A percentile compares a stretch with the other conserved stretches of the same genome.
These are phyloP conservation scores for Teunomyces panamensis DNA, from an alignment of 805 yeast genomes.

Conservation along the genomic window DNA sequence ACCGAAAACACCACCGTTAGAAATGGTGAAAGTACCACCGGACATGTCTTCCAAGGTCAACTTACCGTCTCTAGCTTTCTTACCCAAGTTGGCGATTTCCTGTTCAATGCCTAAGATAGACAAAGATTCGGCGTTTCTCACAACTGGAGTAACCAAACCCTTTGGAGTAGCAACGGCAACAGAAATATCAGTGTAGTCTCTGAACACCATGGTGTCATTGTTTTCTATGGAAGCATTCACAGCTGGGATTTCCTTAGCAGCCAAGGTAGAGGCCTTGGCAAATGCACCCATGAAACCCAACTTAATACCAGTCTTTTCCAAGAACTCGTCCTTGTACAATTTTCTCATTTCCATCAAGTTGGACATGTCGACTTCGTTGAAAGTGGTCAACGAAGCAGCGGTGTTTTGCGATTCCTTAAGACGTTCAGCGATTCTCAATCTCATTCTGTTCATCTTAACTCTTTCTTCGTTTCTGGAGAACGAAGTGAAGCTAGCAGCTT, in stretches of 20 bases:
- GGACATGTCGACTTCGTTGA: constrained; percentile 97
- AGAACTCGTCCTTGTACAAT: constrained; percentile 92
- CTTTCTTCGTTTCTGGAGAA: constrained; percentile 85
- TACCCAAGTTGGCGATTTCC: constrained; percentile 78
- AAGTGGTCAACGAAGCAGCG: constrained; percentile 95
- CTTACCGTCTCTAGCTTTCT: constrained; percentile 95
- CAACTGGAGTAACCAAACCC: constrained; percentile 97
- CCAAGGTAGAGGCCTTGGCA: constrained; percentile 88
- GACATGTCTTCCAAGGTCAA: constrained; percentile 97
- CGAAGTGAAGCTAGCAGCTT: constrained; percentile 35
- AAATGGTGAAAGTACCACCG: constrained; percentile 98
- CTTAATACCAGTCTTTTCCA: constrained; percentile 90
- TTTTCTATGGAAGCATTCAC: constrained; percentile 93
- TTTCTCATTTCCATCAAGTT: constrained; percentile 90
- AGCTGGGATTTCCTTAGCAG: constrained; percentile 92
- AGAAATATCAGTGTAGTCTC: constrained; percentile 94
- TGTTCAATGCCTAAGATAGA: constrained; percentile 85
- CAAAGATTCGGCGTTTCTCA: constrained; percentile 92
- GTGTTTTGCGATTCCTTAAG: constrained; percentile 99
- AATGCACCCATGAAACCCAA: constrained; percentile 99
- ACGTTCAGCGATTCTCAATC: constrained; percentile 97
- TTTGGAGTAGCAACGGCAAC: constrained; percentile 99
- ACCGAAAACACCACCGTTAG: constrained; percentile 99
- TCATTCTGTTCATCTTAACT: constrained; percentile 99
- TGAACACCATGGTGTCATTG: constrained; percentile 88